These are phyloP conservation scores for Pseudocercospora cruenta DNA, from an alignment of 2,329 filamentous ascomycete genomes.

Conservation along the genomic window DNA sequence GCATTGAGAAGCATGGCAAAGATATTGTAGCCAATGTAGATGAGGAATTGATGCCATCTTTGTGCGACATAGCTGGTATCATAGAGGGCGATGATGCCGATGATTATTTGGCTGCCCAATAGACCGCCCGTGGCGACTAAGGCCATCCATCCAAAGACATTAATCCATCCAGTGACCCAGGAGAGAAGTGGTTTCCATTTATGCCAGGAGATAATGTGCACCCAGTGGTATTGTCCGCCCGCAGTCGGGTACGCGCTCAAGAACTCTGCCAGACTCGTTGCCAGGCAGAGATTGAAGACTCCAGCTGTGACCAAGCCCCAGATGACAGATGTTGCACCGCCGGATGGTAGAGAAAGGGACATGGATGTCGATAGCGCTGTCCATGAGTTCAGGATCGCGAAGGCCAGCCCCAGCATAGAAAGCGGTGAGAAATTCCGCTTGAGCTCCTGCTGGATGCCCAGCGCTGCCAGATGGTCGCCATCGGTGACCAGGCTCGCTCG, in stretches of 20 bases:
- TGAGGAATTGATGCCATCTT: slow-evolving; percentile 73
- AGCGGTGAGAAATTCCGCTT: slow-evolving; percentile 61
- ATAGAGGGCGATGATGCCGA: slow-evolving; percentile 67
- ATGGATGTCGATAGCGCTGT: slow-evolving; percentile 63
- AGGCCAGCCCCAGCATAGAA: slow-evolving; percentile 65
- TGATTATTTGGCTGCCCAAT: slow-evolving; percentile 67
- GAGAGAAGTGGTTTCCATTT: slow-evolving; percentile 65
- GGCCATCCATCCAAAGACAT: slow-evolving; percentile 72
- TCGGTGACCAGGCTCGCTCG: slow-evolving; percentile 41
- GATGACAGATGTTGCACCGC: slow-evolving; percentile 71
- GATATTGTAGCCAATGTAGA: slow-evolving; percentile 68
- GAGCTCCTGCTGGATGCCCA: slow-evolving; percentile 63
- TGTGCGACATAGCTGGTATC: slow-evolving; percentile 60
- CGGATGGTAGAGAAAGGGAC: slow-evolving; percentile 67
- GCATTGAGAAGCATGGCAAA: slow-evolving; percentile 67
- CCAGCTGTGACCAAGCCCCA: slow-evolving; percentile 66
- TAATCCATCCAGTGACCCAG: slow-evolving; percentile 75
- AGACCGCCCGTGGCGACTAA: slow-evolving; percentile 70
- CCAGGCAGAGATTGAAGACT: slow-evolving; percentile 70
- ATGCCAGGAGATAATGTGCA: slow-evolving; percentile 63
- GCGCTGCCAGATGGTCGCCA: slow-evolving; percentile 55
- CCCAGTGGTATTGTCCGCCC: slow-evolving; percentile 68
- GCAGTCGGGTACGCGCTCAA: slow-evolving; percentile 59
- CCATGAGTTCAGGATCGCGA: slow-evolving; percentile 67
- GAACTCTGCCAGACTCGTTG: slow-evolving; percentile 70